Evolutionary conservation across 768 basidiomycete genomes (phyloP).

Genomic region (Pulveroboletus sp.): DNA sequence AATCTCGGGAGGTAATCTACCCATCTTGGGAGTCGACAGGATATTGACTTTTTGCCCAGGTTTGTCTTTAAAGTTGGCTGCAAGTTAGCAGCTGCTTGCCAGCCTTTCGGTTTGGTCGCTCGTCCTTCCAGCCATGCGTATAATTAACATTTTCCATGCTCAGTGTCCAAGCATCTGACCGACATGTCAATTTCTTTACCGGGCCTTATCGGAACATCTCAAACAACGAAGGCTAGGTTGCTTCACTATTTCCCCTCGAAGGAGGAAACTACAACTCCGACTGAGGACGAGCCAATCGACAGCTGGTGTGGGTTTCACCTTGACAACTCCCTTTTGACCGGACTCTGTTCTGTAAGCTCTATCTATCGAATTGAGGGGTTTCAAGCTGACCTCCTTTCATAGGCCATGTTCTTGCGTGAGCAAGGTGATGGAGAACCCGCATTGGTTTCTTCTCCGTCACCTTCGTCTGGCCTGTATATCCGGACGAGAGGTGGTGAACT

Average conservation of each 20-base stretch:
- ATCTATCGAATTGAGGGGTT: not conserved
- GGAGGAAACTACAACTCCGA: constrained; percentile 33
- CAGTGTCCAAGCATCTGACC: constrained; percentile 63
- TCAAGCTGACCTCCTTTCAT: constrained; percentile 7
- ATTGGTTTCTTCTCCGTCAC: constrained; percentile 64
- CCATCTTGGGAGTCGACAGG: not conserved
- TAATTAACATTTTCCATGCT: not conserved
- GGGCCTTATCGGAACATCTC: constrained; percentile 68
- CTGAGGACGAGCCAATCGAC: constrained; percentile 68
- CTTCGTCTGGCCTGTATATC: constrained; percentile 87
- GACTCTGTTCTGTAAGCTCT: constrained; percentile 75
- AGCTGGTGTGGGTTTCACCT: constrained; percentile 96
- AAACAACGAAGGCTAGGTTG: constrained; percentile 87
- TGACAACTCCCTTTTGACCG: constrained; percentile 89
- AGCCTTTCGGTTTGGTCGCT: constrained; percentile 72
- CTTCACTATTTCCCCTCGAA: constrained; percentile 93
- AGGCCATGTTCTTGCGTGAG: constrained; percentile 84
- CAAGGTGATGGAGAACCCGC: constrained; percentile 38
- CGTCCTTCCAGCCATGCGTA: not conserved
- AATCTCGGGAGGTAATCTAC: constrained; percentile 61
- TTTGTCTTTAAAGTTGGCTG: constrained; percentile 83
- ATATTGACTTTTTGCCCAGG: constrained; percentile 33
- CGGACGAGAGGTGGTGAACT: constrained; percentile 76
- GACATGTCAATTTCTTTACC: constrained; percentile 67
- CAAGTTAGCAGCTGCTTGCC: constrained; percentile 82